Conservation (phyloP, 768 basidiomycete genomes). For the Amanita phalloides region DNA sequence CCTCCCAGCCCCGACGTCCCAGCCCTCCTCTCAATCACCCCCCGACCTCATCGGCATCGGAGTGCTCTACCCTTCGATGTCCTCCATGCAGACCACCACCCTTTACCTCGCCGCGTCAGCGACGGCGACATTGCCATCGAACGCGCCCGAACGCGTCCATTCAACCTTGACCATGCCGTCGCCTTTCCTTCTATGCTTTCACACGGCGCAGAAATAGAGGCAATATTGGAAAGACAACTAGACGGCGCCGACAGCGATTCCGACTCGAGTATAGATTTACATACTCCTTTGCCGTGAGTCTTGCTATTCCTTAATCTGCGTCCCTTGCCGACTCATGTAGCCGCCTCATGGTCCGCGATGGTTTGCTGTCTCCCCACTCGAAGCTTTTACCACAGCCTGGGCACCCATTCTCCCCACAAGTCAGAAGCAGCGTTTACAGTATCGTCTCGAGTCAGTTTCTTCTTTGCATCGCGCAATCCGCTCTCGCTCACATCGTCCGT, state of each 20-base stretch:
- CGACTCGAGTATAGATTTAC: constrained; percentile 58
- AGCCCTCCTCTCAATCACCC: constrained; percentile 27
- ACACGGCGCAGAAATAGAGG: constrained; percentile 1
- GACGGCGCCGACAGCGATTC: constrained; percentile 30
- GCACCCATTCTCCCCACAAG: constrained; percentile 11
- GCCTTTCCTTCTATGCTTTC: neutral
- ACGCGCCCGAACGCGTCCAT: neutral
- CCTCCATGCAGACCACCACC: neutral
- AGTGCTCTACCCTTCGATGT: neutral
- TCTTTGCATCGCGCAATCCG: neutral
- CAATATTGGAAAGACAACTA: constrained; percentile 11
- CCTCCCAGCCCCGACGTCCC: constrained; percentile 25
- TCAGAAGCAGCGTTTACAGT: constrained; percentile 25
- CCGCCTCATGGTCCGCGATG: constrained; percentile 55
- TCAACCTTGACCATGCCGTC: neutral
- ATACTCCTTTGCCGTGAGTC: constrained; percentile 60
- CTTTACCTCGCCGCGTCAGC: constrained; percentile 6
- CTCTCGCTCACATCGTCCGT: neutral
- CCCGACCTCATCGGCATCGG: constrained; percentile 17
- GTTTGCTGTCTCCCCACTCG: constrained; percentile 55
- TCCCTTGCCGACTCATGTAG: constrained; percentile 19
- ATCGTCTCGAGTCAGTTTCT: constrained; percentile 21
- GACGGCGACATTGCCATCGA: constrained; percentile 4
- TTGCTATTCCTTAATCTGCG: constrained; percentile 6
- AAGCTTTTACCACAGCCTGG: constrained; percentile 37